Percentiles rank a stretch among this genome's conserved stretches.
Conservation (phyloP, 345 rosid species). For the Arabidopsis suecica region DNA sequence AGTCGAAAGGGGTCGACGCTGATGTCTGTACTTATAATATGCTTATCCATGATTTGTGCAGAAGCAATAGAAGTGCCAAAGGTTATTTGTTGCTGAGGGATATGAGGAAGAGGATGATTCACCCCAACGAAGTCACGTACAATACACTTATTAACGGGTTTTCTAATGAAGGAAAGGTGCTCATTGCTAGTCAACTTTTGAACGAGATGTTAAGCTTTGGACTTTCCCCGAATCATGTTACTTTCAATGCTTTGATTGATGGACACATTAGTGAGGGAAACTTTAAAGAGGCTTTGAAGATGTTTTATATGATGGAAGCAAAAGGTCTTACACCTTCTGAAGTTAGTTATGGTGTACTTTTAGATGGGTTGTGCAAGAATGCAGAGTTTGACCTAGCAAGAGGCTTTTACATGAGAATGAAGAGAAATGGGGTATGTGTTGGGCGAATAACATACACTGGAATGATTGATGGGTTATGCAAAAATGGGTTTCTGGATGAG, state of each 20-base stretch:
- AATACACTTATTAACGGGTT: slow-evolving; percentile 79
- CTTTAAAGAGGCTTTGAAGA: slow-evolving; percentile 66
- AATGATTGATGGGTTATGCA: slow-evolving; percentile 78
- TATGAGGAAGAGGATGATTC: slow-evolving; percentile 73
- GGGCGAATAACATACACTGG: slow-evolving; percentile 68
- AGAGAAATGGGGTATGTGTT: slow-evolving; percentile 55
- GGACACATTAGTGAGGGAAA: slow-evolving; percentile 61
- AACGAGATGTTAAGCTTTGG: slow-evolving; percentile 69
- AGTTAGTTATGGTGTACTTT: slow-evolving; percentile 69
- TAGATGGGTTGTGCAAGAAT: slow-evolving; percentile 74
- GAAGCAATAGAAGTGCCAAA: slow-evolving; percentile 72
- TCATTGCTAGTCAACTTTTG: slow-evolving; percentile 60
- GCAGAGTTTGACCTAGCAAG: slow-evolving; percentile 65
- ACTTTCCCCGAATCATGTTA: slow-evolving; percentile 60
- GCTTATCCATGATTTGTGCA: slow-evolving; percentile 77
- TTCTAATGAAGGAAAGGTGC: slow-evolving; percentile 71
- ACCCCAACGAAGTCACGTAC: slow-evolving; percentile 75
- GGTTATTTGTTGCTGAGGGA: slow-evolving; percentile 77
- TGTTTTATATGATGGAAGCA: slow-evolving; percentile 65
- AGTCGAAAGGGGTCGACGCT: slow-evolving; percentile 65
- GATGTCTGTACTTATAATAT: slow-evolving; percentile 86
- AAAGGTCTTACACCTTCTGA: slow-evolving; percentile 60
- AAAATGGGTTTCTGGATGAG: slow-evolving; percentile 62
- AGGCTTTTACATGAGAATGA: slow-evolving; percentile 70
- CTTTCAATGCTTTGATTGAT: slow-evolving; percentile 74